Evolutionary conservation across 768 basidiomycete species (phyloP).

Genomic region (Pisolithus sp.): DNA sequence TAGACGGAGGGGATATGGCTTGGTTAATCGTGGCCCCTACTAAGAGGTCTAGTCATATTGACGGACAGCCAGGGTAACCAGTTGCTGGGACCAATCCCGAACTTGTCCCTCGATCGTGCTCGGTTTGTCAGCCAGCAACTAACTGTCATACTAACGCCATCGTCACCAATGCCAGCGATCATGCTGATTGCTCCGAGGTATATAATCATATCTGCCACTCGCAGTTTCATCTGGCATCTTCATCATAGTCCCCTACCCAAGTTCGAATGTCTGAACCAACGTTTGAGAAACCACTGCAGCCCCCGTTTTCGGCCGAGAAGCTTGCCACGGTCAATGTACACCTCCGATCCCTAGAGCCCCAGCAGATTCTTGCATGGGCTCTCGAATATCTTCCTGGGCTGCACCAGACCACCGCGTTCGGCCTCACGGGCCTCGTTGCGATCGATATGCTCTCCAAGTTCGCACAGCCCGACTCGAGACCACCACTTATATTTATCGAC

Average conservation of each 20-base stretch:
- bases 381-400: conserved; percentile 70
- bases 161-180: not conserved
- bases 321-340: conserved; percentile 68
- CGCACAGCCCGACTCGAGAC: conserved; percentile 41
- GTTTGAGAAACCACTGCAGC: conserved; percentile 40
- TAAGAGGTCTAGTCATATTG: no score
- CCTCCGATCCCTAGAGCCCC: conserved; percentile 66
- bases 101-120: no score
- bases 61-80: no score
- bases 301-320: conserved; percentile 53
- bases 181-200: no score
- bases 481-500: conserved; percentile 93
- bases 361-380: conserved; percentile 85
- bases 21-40: no score
- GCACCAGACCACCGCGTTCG: conserved; percentile 95
- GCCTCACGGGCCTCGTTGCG: conserved; percentile 88
- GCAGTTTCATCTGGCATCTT: not conserved
- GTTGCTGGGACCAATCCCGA: no score
- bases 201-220: not conserved
- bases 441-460: conserved; percentile 92
- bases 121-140: no score
- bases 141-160: not conserved
- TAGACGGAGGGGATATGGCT: no score
- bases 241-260: not conserved
- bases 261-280: conserved; percentile 11